These are phyloP conservation scores for Candida tropicalis DNA, from an alignment of 1,139 yeast genomes.

Conservation along the genomic window DNA sequence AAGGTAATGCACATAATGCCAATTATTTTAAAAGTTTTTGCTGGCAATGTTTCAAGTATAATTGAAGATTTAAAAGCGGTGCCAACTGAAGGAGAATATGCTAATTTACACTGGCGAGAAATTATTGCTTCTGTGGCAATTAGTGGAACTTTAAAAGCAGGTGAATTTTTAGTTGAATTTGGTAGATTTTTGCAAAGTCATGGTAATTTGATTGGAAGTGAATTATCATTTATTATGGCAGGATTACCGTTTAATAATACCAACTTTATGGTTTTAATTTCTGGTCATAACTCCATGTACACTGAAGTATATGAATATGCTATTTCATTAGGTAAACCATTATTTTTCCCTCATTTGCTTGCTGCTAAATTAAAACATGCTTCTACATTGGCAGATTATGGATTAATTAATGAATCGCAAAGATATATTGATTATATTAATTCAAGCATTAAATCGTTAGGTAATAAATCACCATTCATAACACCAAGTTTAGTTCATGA, in stretches of 20 bases:
- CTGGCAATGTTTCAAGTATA: conserved; percentile 62
- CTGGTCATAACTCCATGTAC: conserved; percentile 36
- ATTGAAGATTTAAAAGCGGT: conserved; percentile 51
- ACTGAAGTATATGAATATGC: conserved; percentile 76
- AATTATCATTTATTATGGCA: conserved; percentile 51
- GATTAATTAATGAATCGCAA: conserved; percentile 57
- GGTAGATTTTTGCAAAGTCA: conserved; percentile 46
- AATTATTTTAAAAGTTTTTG: conserved; percentile 60
- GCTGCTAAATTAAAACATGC: conserved; percentile 66
- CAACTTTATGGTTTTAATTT: conserved; percentile 23
- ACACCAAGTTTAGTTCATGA: conserved; percentile 38
- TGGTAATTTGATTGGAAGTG: conserved; percentile 42
- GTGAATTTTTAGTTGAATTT: conserved; percentile 53
- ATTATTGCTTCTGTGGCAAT: conserved; percentile 48
- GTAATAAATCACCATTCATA: conserved; percentile 42
- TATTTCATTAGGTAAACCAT: conserved; percentile 31
- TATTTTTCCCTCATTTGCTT: conserved; percentile 56
- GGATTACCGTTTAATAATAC: conserved; percentile 42
- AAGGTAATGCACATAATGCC: conserved; percentile 59
- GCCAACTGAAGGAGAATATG: conserved; percentile 50
- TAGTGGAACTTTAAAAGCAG: conserved; percentile 38
- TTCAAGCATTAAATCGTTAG: conserved; percentile 40
- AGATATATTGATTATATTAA: conserved; percentile 58
- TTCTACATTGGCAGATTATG: conserved; percentile 63
- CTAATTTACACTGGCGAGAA: conserved; percentile 53